Evolutionary conservation across 2,329 filamentous ascomycete genomes (phyloP), one percentile per base, ranked within the genome.

Genomic region (Colletotrichum phormii): DNA sequence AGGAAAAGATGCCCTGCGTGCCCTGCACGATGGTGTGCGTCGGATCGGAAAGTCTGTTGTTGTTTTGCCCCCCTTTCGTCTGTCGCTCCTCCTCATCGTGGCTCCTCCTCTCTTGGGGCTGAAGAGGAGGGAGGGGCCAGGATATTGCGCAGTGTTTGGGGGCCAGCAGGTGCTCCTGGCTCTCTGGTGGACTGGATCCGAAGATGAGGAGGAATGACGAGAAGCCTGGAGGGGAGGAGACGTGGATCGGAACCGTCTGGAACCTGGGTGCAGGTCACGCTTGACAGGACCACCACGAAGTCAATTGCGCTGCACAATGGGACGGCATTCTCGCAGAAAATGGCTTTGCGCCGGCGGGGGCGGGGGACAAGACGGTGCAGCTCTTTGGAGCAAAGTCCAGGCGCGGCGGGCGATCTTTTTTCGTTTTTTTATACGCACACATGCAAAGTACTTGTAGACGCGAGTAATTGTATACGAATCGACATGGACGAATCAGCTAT

Each of bases 301-400:
- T 70, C 55, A 64, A 70, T 51, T 61, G 71, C 46, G 70, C 66
- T 55, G 61, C 60, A 53, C 42, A 11, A 49, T 49, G 18, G 46
- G 49, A 31, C 60, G 60, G 33, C 15, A 51, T 55, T 60, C 37
- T 26, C 46, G 15, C 24, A 24, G 18, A 26, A 35, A 54, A 70
- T 64, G 54, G 66, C 55, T 46, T 64, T 60, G 65, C 59, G 65
- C 59, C 65, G 71, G 55, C 54, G 71, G 71, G 66, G 54, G 71
- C 60, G 70, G 66, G 66, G 60, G 71, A 58, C 66, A 22, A 51
- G 46, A 70, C 59, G 65, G 70, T 69, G 70, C 70, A 59, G 66
- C 31, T 42, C 54, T 33, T 55, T 64, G 66, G 33, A 71, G 62
- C 55, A 71, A 65, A 72, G 46, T 42, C 60, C 55, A 55, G 63